A percentile compares a stretch with the other conserved stretches of the same genome.
Evolutionary conservation across 768 basidiomycete genomes (phyloP).

Genomic region (Heimioporus sp.): DNA sequence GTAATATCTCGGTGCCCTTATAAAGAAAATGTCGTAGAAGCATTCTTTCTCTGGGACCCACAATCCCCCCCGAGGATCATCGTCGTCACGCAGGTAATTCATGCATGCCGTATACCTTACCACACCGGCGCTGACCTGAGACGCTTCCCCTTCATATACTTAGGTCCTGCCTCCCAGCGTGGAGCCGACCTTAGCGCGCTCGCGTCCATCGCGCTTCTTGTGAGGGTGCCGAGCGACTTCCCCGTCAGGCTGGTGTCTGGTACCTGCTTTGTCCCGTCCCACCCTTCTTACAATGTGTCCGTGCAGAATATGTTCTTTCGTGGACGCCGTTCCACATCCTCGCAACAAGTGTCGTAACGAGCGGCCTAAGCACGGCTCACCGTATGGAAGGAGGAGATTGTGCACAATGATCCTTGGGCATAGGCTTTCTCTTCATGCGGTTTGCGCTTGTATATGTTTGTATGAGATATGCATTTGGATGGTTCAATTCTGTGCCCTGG

Average conservation of each 20-base stretch:
- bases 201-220: slow-evolving; percentile 77
- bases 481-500: slow-evolving; percentile 1
- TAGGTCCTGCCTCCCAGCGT: slow-evolving; percentile 41
- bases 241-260: slow-evolving; percentile 40
- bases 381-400: slow-evolving; percentile 53
- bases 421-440: slow-evolving; percentile 7
- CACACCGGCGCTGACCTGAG: slow-evolving; percentile 9
- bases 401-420: slow-evolving; percentile 17
- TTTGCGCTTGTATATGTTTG: slow-evolving; percentile 7
- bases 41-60: slow-evolving; percentile 29
- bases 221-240: slow-evolving; percentile 59
- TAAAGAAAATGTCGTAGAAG: slow-evolving; percentile 26
- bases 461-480: slow-evolving; percentile 15
- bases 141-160: slow-evolving; percentile 2
- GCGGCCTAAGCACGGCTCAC: slow-evolving; percentile 68
- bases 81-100: slow-evolving; percentile 28
- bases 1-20: slow-evolving; percentile 21
- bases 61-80: slow-evolving; percentile 30
- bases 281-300: slow-evolving; percentile 11
- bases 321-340: slow-evolving; percentile 62
- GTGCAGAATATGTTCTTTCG: slow-evolving; percentile 31
- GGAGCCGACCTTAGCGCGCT: slow-evolving; percentile 50
- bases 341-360: slow-evolving; percentile 73
- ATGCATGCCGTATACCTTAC: slow-evolving; percentile 25
- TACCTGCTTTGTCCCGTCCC: background rate